A percentile compares a stretch with the other conserved stretches of the same genome.
Evolutionary conservation across 495 filamentous ascomycete genomes (phyloP).

Genomic region (Podospora appendiculata): DNA sequence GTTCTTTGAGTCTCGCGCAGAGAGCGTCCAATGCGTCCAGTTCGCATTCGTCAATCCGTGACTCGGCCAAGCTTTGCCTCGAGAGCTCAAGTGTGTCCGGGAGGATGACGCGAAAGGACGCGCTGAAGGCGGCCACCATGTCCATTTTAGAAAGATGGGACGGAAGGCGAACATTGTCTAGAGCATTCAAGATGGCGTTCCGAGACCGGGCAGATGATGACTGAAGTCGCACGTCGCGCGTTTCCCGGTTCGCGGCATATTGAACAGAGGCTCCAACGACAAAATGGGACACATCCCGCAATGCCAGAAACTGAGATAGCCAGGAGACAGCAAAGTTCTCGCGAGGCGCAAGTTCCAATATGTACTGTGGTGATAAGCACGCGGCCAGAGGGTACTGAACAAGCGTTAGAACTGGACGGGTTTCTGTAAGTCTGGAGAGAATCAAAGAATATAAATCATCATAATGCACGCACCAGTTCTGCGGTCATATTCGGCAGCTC

Average conservation of each 20-base stretch:
- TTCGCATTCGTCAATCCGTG: slow-evolving; percentile 21
- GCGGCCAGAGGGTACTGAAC: slow-evolving; percentile 11
- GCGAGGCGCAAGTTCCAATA: slow-evolving; percentile 18
- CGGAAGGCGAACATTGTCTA: slow-evolving; percentile 23
- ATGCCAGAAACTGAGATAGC: slow-evolving; percentile 26
- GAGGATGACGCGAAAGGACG: slow-evolving; percentile 23
- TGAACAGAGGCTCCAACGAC: slow-evolving; percentile 29
- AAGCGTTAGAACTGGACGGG: slow-evolving; percentile 2
- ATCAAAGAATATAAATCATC: neutral
- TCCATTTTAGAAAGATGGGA: slow-evolving; percentile 17
- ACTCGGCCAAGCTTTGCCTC: slow-evolving; percentile 3
- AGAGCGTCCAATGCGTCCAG: slow-evolving; percentile 29
- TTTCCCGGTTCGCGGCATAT: slow-evolving; percentile 26
- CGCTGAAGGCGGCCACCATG: slow-evolving; percentile 20
- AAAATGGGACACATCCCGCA: slow-evolving; percentile 28
- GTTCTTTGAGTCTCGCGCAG: slow-evolving; percentile 17
- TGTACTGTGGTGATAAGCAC: slow-evolving; percentile 10
- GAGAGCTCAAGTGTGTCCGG: slow-evolving; percentile 22
- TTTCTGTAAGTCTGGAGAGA: too few relatives aligned
- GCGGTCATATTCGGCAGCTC: slow-evolving; percentile 25
- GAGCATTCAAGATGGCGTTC: slow-evolving; percentile 25
- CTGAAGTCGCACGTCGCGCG: slow-evolving; percentile 22
- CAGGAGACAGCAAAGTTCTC: slow-evolving; percentile 11
- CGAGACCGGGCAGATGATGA: slow-evolving; percentile 22
- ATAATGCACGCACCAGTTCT: slow-evolving; percentile 16